Evolutionary conservation across 768 basidiomycete species (phyloP).

Genomic region (Clitopilus hobsonii): DNA sequence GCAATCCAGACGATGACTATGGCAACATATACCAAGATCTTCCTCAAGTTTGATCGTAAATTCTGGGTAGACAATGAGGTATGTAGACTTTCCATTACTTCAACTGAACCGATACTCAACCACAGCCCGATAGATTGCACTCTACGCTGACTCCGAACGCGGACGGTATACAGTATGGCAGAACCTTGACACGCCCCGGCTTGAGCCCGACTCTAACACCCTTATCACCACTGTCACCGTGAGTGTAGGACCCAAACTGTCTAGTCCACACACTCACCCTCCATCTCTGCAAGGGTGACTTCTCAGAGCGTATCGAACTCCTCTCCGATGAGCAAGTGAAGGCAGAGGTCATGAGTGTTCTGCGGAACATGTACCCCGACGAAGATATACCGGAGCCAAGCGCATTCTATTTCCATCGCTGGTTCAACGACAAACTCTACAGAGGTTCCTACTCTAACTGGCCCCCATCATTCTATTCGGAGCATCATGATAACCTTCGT

Average conservation of each 20-base stretch:
- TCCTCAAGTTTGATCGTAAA: constrained; percentile 54
- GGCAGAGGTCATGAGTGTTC: constrained; percentile 90
- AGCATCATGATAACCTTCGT: constrained; percentile 50
- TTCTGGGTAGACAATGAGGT: constrained; percentile 50
- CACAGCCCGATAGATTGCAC: constrained; percentile 36
- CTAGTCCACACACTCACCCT: not conserved
- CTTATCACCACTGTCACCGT: constrained; percentile 48
- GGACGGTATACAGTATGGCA: constrained; percentile 70
- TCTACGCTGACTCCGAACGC: constrained; percentile 54
- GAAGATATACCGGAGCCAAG: constrained; percentile 48
- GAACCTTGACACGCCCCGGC: constrained; percentile 50
- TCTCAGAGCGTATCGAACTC: constrained; percentile 57
- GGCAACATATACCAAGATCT: constrained; percentile 69
- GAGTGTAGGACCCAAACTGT: not conserved
- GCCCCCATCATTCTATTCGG: constrained; percentile 55
- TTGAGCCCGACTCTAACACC: constrained; percentile 58
- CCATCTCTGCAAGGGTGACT: too few relatives aligned
- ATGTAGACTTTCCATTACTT: not conserved
- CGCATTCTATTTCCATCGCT: constrained; percentile 51
- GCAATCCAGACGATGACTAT: constrained; percentile 60
- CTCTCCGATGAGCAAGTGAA: constrained; percentile 83
- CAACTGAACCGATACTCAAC: not conserved
- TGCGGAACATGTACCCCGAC: constrained; percentile 55
- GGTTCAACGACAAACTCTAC: constrained; percentile 48
- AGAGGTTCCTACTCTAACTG: constrained; percentile 68